These are phyloP conservation scores for Flammula alnicola DNA, from an alignment of 1,284 basidiomycete genomes.

Conservation along the genomic window DNA sequence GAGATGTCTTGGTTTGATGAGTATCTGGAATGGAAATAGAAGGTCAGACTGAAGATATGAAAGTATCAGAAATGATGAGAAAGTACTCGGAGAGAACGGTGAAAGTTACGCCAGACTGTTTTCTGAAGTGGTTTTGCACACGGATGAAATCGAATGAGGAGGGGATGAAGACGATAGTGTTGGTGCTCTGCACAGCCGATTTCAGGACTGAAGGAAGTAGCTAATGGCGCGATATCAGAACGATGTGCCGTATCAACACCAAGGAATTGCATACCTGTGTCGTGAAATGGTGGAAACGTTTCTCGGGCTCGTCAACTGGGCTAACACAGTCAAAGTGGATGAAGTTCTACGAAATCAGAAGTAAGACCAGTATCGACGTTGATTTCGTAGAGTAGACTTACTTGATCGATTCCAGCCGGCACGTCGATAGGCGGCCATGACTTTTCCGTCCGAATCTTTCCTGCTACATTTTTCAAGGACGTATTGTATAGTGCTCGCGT, in stretches of 20 bases:
- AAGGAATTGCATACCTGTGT: constrained; percentile 63
- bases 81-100: constrained; percentile 86
- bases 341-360: constrained; percentile 59
- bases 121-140: constrained; percentile 86
- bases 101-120: constrained; percentile 71
- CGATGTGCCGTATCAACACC: neutral
- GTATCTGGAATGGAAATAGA: constrained; percentile 61
- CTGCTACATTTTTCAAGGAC: constrained; percentile 81
- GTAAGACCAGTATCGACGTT: neutral
- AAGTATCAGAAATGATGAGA: neutral
- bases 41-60: neutral
- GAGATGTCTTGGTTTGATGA: constrained; percentile 93
- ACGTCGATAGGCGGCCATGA: constrained; percentile 76
- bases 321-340: constrained; percentile 75
- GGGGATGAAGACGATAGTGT: constrained; percentile 90
- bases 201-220: constrained; percentile 82
- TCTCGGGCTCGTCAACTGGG: constrained; percentile 83
- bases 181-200: constrained; percentile 89
- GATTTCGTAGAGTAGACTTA: constrained; percentile 32
- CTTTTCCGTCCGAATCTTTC: constrained; percentile 76
- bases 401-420: constrained; percentile 81
- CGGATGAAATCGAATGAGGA: constrained; percentile 98
- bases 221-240: constrained; percentile 42
- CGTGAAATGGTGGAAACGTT: constrained; percentile 86
- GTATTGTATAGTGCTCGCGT: constrained; percentile 79